Base-by-base conservation (phyloP, 768 basidiomycete genomes). In the Tephrocybe sp. region DNA sequence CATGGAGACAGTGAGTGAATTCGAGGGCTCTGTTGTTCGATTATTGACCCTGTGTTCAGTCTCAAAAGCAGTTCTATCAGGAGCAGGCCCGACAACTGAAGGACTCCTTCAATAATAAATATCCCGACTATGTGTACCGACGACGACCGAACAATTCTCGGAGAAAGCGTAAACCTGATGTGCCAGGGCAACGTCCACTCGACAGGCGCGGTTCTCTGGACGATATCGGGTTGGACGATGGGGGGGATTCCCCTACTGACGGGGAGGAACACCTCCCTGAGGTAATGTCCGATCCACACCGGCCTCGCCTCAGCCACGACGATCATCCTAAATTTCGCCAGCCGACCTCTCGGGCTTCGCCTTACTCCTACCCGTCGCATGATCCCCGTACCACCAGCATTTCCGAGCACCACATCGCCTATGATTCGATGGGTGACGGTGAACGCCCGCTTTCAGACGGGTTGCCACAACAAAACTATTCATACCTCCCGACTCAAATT, bases 91-190 rank as follows among this genome's bases (percentile, higher is more conserved):
- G 91, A 67, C 78, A 82, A 53, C 70, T 93, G 47, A 93, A 93
- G 66, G 91, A 93, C 56, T 83, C 72, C 46, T 93, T 93, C 74
- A 92, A 92, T 66, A 69, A 78, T 19, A 87, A 83, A 62, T 92
- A 92, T 67, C 91, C 91, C 13, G 89, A 92, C 76, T 93, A 93
- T 58, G 89, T 93, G 37, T 93, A 93, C 72, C 82, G 85, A 60
- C 83, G 91, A 44, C 78, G 91, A 43, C 91, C 91, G 22, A 93
- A 93, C 71, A 91, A 93, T 64, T 87, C 87, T 47, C 83, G 91
- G 59, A 87, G 82, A 58, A 68, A 71, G 30, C 69, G 78, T 43
- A 74, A 74, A 49, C 60, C 73, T 21, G 72, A 76, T 37, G 55
- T 57, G 15, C 45, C 62, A 16, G 51, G 62, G 11, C 53, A 56